Conservation (phyloP, 202 grass and related monocot genomes). For the Cymbopogon flexuosus region DNA sequence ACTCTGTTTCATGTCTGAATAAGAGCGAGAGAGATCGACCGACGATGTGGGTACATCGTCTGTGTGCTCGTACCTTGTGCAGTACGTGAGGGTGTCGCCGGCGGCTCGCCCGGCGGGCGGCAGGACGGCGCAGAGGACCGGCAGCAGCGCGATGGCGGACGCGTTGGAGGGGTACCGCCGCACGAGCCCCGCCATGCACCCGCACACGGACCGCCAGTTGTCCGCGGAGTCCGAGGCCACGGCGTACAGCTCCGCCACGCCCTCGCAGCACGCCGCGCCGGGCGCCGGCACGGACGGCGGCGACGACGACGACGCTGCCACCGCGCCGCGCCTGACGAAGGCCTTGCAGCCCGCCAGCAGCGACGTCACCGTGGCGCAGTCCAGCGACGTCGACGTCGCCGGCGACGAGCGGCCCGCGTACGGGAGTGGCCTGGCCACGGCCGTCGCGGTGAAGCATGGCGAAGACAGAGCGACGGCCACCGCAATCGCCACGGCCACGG, state of each 20-base stretch:
- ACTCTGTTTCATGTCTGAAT: too few relatives aligned
- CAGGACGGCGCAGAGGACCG: constrained; percentile 48
- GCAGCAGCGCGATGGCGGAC: constrained; percentile 52
- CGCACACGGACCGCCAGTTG: constrained; percentile 56
- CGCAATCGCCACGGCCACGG: background rate
- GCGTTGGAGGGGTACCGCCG: constrained; percentile 48
- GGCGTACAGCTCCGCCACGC: constrained; percentile 42
- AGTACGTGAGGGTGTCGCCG: constrained; percentile 34
- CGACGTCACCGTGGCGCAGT: constrained; percentile 56
- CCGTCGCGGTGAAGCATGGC: background rate
- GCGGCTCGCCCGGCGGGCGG: constrained; percentile 2
- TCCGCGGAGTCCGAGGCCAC: constrained; percentile 48
- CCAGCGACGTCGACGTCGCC: constrained; percentile 8
- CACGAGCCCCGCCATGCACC: constrained; percentile 50
- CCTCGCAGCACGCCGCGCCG: constrained; percentile 54
- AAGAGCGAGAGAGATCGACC: background rate
- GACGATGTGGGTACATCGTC: background rate
- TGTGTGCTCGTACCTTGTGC: background rate
- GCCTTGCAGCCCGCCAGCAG: constrained; percentile 42
- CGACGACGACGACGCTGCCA: background rate
- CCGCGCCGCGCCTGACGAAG: constrained; percentile 32
- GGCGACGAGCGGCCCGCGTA: background rate
- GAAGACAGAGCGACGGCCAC: background rate
- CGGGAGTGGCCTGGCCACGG: background rate
- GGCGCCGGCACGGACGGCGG: constrained; percentile 25